phyloP scores from a whole-genome alignment of 495 filamentous ascomycete genomes.

The Aspergillus baeticus region DNA sequence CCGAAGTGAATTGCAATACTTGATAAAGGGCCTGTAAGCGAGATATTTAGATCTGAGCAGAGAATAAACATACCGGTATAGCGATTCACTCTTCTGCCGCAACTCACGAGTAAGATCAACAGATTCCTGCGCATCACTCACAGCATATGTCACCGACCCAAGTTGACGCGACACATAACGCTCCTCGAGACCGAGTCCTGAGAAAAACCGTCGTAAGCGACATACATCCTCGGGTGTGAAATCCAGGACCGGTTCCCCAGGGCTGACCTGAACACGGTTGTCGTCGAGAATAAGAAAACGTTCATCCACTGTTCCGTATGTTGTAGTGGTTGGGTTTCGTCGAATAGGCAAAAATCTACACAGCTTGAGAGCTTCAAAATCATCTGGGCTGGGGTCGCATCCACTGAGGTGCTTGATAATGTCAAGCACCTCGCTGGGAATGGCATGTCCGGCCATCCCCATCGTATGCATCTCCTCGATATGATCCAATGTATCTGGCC shows the following conservation, averaged over 20 bases:
- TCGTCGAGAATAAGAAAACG: constrained; percentile 4
- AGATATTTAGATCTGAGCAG: not conserved
- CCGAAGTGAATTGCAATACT: not conserved
- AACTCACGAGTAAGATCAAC: constrained; percentile 1
- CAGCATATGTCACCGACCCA: not conserved
- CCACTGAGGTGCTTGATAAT: not conserved
- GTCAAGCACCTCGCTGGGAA: not conserved
- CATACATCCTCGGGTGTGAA: not conserved
- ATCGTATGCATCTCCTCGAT: not conserved
- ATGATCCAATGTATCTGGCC: not conserved
- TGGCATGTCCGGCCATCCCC: not conserved
- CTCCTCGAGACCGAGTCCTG: not conserved
- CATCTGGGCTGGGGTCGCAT: not conserved
- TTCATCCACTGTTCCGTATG: not conserved
- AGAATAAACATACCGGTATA: not conserved
- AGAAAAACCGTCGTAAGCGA: not conserved
- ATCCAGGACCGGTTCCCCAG: not conserved
- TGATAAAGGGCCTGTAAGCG: not conserved
- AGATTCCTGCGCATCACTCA: not conserved
- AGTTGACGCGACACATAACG: not conserved
- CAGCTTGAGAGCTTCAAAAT: not conserved
- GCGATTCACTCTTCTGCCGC: not conserved
- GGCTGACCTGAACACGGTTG: not conserved
- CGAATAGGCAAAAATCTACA: not conserved
- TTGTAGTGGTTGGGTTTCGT: not conserved